Base-by-base conservation (phyloP, 2,329 filamentous ascomycete species). In the Cladosporium sp. region DNA sequence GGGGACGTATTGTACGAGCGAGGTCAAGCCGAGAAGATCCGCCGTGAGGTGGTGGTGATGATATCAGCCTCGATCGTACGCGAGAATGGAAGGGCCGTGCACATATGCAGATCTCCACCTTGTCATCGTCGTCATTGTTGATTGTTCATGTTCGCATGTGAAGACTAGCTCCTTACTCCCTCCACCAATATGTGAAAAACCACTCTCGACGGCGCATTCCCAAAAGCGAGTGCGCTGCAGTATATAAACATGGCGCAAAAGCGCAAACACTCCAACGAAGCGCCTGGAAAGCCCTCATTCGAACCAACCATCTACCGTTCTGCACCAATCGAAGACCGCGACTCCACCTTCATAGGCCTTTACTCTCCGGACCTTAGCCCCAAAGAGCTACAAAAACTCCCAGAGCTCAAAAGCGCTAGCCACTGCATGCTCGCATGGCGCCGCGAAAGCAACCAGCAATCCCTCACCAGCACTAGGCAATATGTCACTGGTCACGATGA, bases 391-490 rank as follows among this genome's bases (percentile, higher is more conserved):
- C 83, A 84, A 74, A 68, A 73, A 2, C 76, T 81, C 24, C 75
- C 79, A 0, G 78, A 82, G 44, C 79, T 84, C 68, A 70, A 74
- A 41, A 75, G 74, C 47, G 84, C 84, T 30, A 80, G 78, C 6
- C 84, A 86, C 73, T 80, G 80, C 59, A 83, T 86, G 57, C 76
- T 82, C 55, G 84, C 81, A 61, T 86, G 82, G 82, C 78, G 84
- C 26, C 78, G 75, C 59, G 78, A 79, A 24, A 82, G 81, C 21
- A 78, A 78, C 5, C 83, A 85, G 71, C 79, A 78, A 63, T 80
- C 80, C 8, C 73, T 85, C 21, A 78, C 75, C 12, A 67, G 65
- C 30, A 70, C 73, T 1, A 77, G 76, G 36, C 72, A 78, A 0
- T 83, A 80, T 69, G 78, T 82, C 47, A 73, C 77, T 0, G 81